These are phyloP conservation scores for Vararia minispora DNA, from an alignment of 768 basidiomycete species.

Conservation along the genomic window DNA sequence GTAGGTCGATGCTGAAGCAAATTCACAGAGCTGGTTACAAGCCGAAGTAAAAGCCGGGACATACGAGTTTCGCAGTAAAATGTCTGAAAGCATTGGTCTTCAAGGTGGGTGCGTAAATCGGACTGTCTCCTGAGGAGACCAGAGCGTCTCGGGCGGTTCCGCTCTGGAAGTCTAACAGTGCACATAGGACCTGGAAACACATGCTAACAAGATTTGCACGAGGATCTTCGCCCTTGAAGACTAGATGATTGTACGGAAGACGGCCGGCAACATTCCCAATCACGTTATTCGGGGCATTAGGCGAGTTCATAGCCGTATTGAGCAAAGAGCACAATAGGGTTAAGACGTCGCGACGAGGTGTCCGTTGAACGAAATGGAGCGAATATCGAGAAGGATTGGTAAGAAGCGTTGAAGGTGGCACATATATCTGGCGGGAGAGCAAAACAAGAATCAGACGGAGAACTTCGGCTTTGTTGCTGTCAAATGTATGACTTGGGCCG, in stretches of 20 bases:
- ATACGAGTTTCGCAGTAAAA: constrained; percentile 81
- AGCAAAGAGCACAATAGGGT: constrained; percentile 88
- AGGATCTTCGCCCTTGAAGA: constrained; percentile 82
- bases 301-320: constrained; percentile 77
- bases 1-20: constrained; percentile 66
- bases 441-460: constrained; percentile 81
- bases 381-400: constrained; percentile 68
- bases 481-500: constrained; percentile 49
- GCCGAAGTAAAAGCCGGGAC: constrained; percentile 16
- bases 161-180: constrained; percentile 72
- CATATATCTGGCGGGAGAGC: constrained; percentile 85
- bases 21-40: not conserved
- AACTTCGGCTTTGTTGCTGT: constrained; percentile 81
- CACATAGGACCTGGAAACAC: constrained; percentile 69
- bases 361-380: constrained; percentile 65
- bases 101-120: constrained; percentile 38
- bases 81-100: constrained; percentile 85
- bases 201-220: constrained; percentile 60
- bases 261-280: constrained; percentile 67
- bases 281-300: constrained; percentile 34
- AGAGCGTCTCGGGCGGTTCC: constrained; percentile 52
- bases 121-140: constrained; percentile 30
- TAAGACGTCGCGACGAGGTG: constrained; percentile 72
- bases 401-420: constrained; percentile 57
- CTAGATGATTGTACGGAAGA: constrained; percentile 81